Evolutionary conservation across 768 basidiomycete genomes (phyloP).

Genomic region (Suillus tomentosus): DNA sequence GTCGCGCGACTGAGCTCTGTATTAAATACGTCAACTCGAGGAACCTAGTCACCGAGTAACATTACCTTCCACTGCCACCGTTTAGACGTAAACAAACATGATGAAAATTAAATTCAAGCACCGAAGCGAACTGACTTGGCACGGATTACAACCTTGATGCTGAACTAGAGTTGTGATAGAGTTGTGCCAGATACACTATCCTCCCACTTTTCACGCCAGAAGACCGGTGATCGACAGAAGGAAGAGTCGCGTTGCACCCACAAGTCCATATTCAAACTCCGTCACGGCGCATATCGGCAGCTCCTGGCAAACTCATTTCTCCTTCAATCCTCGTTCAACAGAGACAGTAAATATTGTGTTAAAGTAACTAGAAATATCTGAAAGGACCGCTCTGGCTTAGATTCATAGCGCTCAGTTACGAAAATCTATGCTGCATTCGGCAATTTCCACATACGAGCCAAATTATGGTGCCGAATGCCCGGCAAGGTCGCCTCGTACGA

Average conservation of each 20-base stretch:
- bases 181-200: too few relatives aligned
- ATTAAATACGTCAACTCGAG: not conserved
- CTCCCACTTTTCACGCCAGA: not conserved
- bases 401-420: not conserved
- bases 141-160: not conserved
- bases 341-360: too few relatives aligned
- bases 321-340: too few relatives aligned
- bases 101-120: slow-evolving; percentile 1
- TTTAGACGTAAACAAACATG: not conserved
- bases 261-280: too few relatives aligned
- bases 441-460: not conserved
- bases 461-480: not conserved
- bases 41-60: not conserved
- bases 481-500: not conserved
- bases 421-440: slow-evolving; percentile 2
- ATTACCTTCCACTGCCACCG: not conserved
- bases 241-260: too few relatives aligned
- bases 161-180: slow-evolving; percentile 2
- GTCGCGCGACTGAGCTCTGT: too few relatives aligned
- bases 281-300: too few relatives aligned
- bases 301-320: too few relatives aligned
- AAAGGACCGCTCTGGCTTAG: too few relatives aligned
- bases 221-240: too few relatives aligned
- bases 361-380: too few relatives aligned
- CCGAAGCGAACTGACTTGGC: slow-evolving; percentile 7